Evolutionary conservation across 116 monocot genomes (phyloP).

Genomic region (Trichopus zeylanicus): DNA sequence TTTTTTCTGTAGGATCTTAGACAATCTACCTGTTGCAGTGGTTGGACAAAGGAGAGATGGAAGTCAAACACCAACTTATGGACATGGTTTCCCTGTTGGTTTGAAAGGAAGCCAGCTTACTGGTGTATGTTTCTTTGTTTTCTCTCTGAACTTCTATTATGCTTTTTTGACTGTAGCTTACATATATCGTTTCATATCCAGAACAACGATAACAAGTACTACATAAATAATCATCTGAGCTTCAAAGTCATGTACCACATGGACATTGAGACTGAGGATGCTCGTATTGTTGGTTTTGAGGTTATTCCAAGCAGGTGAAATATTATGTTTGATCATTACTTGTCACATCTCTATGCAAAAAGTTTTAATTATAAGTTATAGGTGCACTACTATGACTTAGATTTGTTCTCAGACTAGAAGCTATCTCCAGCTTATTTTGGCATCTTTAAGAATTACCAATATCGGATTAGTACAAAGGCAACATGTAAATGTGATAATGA

Average conservation of each 20-base stretch:
- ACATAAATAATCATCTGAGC: conserved; percentile 68
- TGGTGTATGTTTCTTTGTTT: conserved; percentile 23
- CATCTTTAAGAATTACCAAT: too few relatives aligned
- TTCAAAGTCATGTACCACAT: conserved; percentile 75
- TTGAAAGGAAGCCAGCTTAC: conserved; percentile 29
- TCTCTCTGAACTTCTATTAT: too few relatives aligned
- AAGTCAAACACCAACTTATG: conserved; percentile 41
- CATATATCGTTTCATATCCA: too few relatives aligned
- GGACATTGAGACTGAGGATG: conserved; percentile 42
- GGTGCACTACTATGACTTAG: too few relatives aligned
- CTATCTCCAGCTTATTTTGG: too few relatives aligned
- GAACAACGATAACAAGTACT: conserved; percentile 43
- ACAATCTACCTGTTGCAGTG: conserved; percentile 84
- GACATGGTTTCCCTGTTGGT: conserved; percentile 72
- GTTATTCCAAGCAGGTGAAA: conserved; percentile 77
- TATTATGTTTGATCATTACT: too few relatives aligned
- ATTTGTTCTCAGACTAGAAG: too few relatives aligned
- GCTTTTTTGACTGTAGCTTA: too few relatives aligned
- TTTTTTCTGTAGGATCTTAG: conserved; percentile 82
- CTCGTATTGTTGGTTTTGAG: conserved; percentile 88
- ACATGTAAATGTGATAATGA: too few relatives aligned
- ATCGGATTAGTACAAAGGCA: too few relatives aligned
- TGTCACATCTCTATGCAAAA: too few relatives aligned
- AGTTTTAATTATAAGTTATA: too few relatives aligned
- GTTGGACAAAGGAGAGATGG: conserved; percentile 57